phyloP scores from a whole-genome alignment of 805 yeast genomes.

The Scheffersomyces amazonensis region DNA sequence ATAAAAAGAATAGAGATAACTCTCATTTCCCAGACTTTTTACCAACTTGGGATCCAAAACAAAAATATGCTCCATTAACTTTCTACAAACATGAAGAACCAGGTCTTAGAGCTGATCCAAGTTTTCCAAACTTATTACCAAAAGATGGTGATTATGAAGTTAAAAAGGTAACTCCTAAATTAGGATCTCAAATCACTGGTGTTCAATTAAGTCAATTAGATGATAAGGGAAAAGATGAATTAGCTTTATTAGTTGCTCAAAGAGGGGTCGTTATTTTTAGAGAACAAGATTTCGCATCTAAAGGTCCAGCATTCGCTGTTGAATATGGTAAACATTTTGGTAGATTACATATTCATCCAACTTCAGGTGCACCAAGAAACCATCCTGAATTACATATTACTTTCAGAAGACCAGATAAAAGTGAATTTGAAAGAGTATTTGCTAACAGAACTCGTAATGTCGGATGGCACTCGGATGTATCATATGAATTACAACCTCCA shows the following conservation, averaged over 20 bases:
- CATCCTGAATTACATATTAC: slow-evolving; percentile 62
- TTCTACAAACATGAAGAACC: slow-evolving; percentile 60
- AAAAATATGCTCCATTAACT: slow-evolving; percentile 49
- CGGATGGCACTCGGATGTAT: slow-evolving; percentile 71
- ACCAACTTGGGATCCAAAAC: slow-evolving; percentile 67
- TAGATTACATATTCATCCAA: slow-evolving; percentile 69
- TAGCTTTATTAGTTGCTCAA: slow-evolving; percentile 66
- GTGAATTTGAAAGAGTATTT: slow-evolving; percentile 34
- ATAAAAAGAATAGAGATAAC: slow-evolving; percentile 31
- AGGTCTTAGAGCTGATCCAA: slow-evolving; percentile 66
- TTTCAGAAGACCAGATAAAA: slow-evolving; percentile 46
- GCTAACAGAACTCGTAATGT: slow-evolving; percentile 34
- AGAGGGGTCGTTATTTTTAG: slow-evolving; percentile 68
- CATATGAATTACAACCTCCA: slow-evolving; percentile 73
- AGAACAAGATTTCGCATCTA: slow-evolving; percentile 58
- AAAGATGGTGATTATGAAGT: slow-evolving; percentile 17
- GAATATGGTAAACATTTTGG: slow-evolving; percentile 67
- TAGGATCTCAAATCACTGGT: slow-evolving; percentile 64
- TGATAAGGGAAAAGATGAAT: slow-evolving; percentile 59
- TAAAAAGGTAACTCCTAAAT: slow-evolving; percentile 58
- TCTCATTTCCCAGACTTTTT: slow-evolving; percentile 53
- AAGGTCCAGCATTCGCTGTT: slow-evolving; percentile 48
- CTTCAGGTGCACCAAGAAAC: slow-evolving; percentile 69
- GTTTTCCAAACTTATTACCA: slow-evolving; percentile 51
- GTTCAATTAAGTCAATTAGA: slow-evolving; percentile 56